Percentiles rank a stretch among this genome's conserved stretches.
phyloP scores from a whole-genome alignment of 148 eudicot species.

The Fallopia convolvulus region DNA sequence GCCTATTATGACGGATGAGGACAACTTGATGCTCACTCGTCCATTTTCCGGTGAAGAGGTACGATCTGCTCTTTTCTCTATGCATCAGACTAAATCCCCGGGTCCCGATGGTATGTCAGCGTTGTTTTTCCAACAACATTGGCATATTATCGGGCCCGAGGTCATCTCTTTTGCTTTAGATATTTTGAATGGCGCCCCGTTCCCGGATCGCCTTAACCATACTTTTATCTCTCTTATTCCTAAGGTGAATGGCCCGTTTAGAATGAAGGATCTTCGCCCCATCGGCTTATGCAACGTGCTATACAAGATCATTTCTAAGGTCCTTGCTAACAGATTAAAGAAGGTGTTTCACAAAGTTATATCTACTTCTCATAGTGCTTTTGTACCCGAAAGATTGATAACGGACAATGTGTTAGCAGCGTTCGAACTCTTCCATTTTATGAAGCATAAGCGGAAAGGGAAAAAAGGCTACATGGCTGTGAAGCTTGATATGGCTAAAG shows the following conservation, averaged over 20 bases:
- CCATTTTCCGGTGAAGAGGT: background rate
- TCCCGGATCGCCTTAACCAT: background rate
- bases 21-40: background rate
- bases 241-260: background rate
- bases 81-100: background rate
- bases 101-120: conserved; percentile 2
- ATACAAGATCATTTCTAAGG: background rate
- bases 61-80: background rate
- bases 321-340: background rate
- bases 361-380: background rate
- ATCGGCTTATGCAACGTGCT: background rate
- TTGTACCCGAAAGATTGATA: background rate
- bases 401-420: background rate
- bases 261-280: background rate
- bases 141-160: background rate
- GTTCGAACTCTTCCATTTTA: background rate
- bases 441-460: background rate
- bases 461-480: background rate
- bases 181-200: background rate
- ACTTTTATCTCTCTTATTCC: background rate
- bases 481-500: background rate
- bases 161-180: background rate
- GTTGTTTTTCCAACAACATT: conserved; percentile 1
- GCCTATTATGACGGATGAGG: background rate
- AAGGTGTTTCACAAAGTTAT: background rate